A percentile compares a stretch with the other conserved stretches of the same genome.
Evolutionary conservation across 768 basidiomycete species (phyloP).

Genomic region (Lyophyllum semitale): DNA sequence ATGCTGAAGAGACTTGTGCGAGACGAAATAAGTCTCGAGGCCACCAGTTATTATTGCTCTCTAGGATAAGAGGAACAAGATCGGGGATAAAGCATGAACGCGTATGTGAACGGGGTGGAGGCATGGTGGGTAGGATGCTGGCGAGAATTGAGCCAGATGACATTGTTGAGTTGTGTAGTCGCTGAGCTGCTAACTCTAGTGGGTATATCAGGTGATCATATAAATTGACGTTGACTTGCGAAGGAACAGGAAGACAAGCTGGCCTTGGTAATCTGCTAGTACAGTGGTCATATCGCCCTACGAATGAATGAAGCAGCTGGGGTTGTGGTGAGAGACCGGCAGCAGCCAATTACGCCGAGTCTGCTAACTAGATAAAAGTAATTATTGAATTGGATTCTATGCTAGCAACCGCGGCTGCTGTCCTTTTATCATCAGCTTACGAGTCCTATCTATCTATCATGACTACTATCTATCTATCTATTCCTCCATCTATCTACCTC

Average conservation of each 20-base stretch:
- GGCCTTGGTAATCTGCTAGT: not conserved
- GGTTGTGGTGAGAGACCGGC: too few relatives aligned
- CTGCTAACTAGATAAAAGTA: too few relatives aligned
- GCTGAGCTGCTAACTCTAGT: not conserved
- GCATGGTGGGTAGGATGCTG: not conserved
- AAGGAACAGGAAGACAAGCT: not conserved
- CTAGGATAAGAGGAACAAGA: conserved; percentile 54
- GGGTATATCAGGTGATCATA: conserved; percentile 2
- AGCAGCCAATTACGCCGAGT: too few relatives aligned
- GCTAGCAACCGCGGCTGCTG: too few relatives aligned
- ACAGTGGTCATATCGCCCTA: too few relatives aligned
- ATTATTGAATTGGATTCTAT: too few relatives aligned
- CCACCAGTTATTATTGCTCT: conserved; percentile 55
- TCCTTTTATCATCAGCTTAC: too few relatives aligned
- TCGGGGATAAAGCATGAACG: conserved; percentile 45
- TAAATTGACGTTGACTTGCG: too few relatives aligned
- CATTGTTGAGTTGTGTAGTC: not conserved
- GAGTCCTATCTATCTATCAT: too few relatives aligned
- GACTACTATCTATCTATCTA: too few relatives aligned
- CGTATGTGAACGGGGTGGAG: not conserved
- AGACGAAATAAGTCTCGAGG: conserved; percentile 48
- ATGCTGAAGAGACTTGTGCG: conserved; percentile 50
- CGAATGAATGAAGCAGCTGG: too few relatives aligned
- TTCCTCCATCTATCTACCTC: too few relatives aligned
- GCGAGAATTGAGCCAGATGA: not conserved